These are phyloP conservation scores for Fraxinus ornus DNA, from an alignment of 305 asterid species.

Conservation along the genomic window DNA sequence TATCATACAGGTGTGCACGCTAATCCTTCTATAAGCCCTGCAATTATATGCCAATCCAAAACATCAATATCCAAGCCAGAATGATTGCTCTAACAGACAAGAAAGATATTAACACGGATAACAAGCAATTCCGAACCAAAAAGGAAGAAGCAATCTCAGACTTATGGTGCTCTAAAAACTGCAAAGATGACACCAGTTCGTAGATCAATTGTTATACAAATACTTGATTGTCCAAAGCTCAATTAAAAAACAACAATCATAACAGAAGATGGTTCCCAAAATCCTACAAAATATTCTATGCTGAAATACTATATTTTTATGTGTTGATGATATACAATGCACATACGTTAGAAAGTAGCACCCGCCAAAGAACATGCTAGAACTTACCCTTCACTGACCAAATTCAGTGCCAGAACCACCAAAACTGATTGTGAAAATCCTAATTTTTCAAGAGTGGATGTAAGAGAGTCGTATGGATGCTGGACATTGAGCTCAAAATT, in stretches of 20 bases:
- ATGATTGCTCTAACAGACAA: constrained; percentile 34
- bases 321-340: constrained; percentile 7
- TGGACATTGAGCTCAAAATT: constrained; percentile 92
- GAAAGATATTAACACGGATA: constrained; percentile 23
- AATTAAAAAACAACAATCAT: constrained; percentile 1
- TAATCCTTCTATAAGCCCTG: constrained; percentile 99
- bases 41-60: constrained; percentile 98
- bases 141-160: constrained; percentile 31
- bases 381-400: constrained; percentile 97
- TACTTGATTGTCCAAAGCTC: constrained; percentile 16
- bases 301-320: constrained; percentile 16
- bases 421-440: constrained; percentile 74
- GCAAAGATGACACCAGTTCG: constrained; percentile 21
- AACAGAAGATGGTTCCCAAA: constrained; percentile 12
- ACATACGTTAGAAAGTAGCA: constrained; percentile 15
- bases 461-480: constrained; percentile 86
- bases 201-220: constrained; percentile 18
- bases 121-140: constrained; percentile 34
- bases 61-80: constrained; percentile 73
- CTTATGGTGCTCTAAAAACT: constrained; percentile 32
- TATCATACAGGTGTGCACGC: constrained; percentile 91
- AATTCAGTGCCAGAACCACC: constrained; percentile 79
- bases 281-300: constrained; percentile 9
- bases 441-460: constrained; percentile 78
- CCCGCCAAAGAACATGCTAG: constrained; percentile 12